Evolutionary conservation across 768 basidiomycete genomes (phyloP).

Genomic region (Termitomyces sp.): DNA sequence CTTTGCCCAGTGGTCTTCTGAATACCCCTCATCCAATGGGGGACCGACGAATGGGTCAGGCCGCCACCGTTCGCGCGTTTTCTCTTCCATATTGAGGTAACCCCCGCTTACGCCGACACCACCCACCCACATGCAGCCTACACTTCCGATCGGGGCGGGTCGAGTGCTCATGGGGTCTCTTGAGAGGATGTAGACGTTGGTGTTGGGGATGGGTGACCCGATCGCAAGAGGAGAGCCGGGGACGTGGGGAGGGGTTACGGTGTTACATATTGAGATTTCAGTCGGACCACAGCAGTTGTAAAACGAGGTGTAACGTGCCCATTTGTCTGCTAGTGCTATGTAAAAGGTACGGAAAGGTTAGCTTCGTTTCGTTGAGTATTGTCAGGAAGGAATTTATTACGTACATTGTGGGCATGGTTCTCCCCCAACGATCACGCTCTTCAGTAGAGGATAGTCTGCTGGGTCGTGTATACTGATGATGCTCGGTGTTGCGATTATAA

Average conservation of each 20-base stretch:
- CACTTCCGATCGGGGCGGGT: constrained; percentile 29
- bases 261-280: constrained; percentile 53
- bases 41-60: constrained; percentile 44
- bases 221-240: constrained; percentile 39
- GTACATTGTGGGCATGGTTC: constrained; percentile 50
- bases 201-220: constrained; percentile 50
- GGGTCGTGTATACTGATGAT: constrained; percentile 49
- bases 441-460: constrained; percentile 45
- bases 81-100: constrained; percentile 53
- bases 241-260: constrained; percentile 38
- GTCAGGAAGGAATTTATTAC: too few relatives aligned
- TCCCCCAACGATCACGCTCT: constrained; percentile 47
- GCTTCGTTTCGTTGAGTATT: too few relatives aligned
- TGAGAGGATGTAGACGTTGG: constrained; percentile 34
- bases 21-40: constrained; percentile 32
- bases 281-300: constrained; percentile 55
- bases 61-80: constrained; percentile 47
- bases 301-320: constrained; percentile 38
- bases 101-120: constrained; percentile 55
- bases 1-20: constrained; percentile 1
- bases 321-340: constrained; percentile 39
- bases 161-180: constrained; percentile 30
- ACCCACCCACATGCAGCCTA: constrained; percentile 59
- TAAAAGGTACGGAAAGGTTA: not conserved
- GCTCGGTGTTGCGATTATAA: constrained; percentile 52